Base-by-base conservation (phyloP, 176 grass and related monocot species). In the Hordeum marinum region DNA sequence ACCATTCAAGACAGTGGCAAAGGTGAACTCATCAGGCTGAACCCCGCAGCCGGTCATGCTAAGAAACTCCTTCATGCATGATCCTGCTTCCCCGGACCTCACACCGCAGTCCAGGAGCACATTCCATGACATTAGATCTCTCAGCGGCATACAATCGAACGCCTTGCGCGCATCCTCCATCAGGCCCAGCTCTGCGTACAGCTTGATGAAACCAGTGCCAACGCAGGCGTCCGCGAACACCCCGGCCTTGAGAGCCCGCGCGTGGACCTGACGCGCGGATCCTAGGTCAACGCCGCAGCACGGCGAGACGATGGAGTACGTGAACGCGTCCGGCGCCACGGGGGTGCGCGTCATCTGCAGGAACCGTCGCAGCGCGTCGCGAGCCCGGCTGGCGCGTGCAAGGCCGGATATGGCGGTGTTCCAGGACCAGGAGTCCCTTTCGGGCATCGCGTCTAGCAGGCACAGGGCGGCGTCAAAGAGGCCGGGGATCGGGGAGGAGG, bases 21-120 rank as follows among this genome's bases (percentile, higher is more conserved):
- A 93, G 48, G 91, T 93, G 81, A 83, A 93, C 66, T 88, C 85
- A 80, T 93, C 89, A 37, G 91, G 91, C 62, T 48, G 68, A 46
- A 90, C n/a, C 14, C 88, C 70, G 35, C 3, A 0, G 26, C 72
- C 72, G 7, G 87, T 63, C 91, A 90, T 93, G 24, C 73, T 71
- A 31, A 60, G 50, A 70, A 87, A 79, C 45, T 87, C 37, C 21
- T 82, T 25, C 80, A 93, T 82, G 21, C 85, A 88, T 5, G 87
- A 85, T 57, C 69, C 81, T 57, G 32, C 80, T 55, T 61, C 58
- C 26, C 80, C 75, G 13, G 48, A 74, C 77, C 90, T 77, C 62
- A 90, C 85, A 54, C 74, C 87, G 63, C 91, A 81, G 40, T 82
- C 88, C 17, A 93, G 73, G 77, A 93, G 84, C 24, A 85, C 84